These are phyloP conservation scores for Inonotus obliquus DNA, from an alignment of 1,284 basidiomycete species.

Conservation along the genomic window DNA sequence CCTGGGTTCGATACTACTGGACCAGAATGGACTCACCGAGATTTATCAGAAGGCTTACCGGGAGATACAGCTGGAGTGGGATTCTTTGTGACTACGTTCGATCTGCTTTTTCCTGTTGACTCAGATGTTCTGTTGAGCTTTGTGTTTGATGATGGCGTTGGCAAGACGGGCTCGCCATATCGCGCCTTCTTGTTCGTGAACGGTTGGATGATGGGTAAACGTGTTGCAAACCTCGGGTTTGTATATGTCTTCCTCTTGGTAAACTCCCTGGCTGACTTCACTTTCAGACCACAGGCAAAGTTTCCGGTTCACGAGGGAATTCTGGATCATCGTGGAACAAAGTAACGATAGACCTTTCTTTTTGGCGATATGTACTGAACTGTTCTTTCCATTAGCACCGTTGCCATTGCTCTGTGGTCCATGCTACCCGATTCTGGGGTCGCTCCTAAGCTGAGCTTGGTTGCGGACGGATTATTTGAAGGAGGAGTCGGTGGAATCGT, in stretches of 20 bases:
- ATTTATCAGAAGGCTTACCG: slow-evolving; percentile 56
- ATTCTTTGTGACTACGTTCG: slow-evolving; percentile 76
- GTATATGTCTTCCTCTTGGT: background rate
- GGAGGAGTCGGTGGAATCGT: slow-evolving; percentile 58
- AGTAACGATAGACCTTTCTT: slow-evolving; percentile 40
- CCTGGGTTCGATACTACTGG: slow-evolving; percentile 56
- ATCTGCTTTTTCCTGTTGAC: slow-evolving; percentile 51
- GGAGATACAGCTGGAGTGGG: slow-evolving; percentile 57
- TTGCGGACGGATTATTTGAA: slow-evolving; percentile 53
- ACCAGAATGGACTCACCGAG: slow-evolving; percentile 50
- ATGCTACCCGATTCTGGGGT: slow-evolving; percentile 46
- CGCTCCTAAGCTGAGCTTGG: slow-evolving; percentile 49
- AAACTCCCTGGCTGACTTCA: background rate
- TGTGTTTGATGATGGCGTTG: slow-evolving; percentile 51
- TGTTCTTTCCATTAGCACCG: slow-evolving; percentile 42
- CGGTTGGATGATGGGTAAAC: slow-evolving; percentile 84
- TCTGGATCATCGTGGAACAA: slow-evolving; percentile 60
- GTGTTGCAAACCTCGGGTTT: slow-evolving; percentile 65
- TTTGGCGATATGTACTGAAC: background rate
- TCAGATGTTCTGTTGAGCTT: slow-evolving; percentile 66
- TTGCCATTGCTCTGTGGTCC: slow-evolving; percentile 68
- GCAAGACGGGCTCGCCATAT: slow-evolving; percentile 44
- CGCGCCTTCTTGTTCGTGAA: slow-evolving; percentile 73
- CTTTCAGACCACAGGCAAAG: slow-evolving; percentile 53
- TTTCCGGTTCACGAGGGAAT: slow-evolving; percentile 80